Evolutionary conservation across 2,329 filamentous ascomycete species (phyloP), one percentile per base, ranked within the genome.

Genomic region (Penicillium sp.): DNA sequence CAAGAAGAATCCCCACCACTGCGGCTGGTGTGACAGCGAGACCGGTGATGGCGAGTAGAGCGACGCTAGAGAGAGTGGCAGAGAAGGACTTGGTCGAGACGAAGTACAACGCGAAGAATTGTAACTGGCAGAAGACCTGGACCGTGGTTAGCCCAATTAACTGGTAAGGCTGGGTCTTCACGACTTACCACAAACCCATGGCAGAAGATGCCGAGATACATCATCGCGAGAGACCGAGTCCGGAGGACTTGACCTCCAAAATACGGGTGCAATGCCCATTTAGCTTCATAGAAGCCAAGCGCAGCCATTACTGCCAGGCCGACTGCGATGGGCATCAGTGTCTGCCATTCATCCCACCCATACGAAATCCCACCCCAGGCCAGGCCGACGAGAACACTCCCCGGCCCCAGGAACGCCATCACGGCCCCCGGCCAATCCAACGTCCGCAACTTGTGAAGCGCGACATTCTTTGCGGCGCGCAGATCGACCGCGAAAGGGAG

Each of bases 351-450:
- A 5, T 34, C 34, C 72, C 71, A 74, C 0, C 55, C 42, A 34
- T 66, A 63, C 17, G 60, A 54, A 2, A 62, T 56, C 2, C 72
- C 72, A 2, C 65, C 69, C 61, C 68, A 73, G 4, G 65, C 67
- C 4, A 74, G 43, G 0, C 66, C 69, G 14, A 73, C 53, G 1
- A 74, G 60, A 17, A 73, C 60, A 36, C 48, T 57, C 0, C 62
- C 66, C 13, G 63, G 51, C 1, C 63, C 60, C 3, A 65, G 47
- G 8, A 70, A 48, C 26, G 68, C 70, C 27, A 75, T 50, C 2
- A 61, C 18, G 7, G 56, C 63, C 2, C 72, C 72, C 1, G 68
- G 39, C 69, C 69, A 74, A 45, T 74, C 71, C 23, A 68, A 58
- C 6, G 47, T 48, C 1, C 47, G 43, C 13, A 64, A 25, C 26